Evolutionary conservation across 805 yeast species (phyloP).

Genomic region (Suhomyces faveliae): DNA sequence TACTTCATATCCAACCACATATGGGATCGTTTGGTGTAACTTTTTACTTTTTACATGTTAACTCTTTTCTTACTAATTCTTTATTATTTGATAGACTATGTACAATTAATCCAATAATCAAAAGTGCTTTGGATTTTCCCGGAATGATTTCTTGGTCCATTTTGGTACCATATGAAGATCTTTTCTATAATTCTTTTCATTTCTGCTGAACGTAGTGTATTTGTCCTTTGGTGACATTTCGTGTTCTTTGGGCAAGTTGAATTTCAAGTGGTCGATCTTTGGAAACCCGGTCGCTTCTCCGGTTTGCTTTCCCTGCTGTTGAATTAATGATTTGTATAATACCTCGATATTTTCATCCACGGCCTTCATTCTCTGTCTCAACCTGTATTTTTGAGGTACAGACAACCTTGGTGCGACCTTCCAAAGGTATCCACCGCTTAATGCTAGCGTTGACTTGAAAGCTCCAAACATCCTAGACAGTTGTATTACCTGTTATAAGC

Average conservation of each 20-base stretch:
- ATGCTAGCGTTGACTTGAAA: constrained; percentile 56
- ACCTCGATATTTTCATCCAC: constrained; percentile 79
- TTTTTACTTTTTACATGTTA: no score
- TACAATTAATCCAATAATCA: constrained; percentile 23
- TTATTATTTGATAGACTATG: constrained; percentile 6
- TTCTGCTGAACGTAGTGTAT: constrained; percentile 80
- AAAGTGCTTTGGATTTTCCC: constrained; percentile 74
- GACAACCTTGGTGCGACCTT: constrained; percentile 57
- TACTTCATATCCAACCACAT: constrained; percentile 71
- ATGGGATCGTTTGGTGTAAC: constrained; percentile 55
- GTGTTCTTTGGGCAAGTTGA: constrained; percentile 65
- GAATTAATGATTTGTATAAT: constrained; percentile 43
- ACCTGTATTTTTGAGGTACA: constrained; percentile 74
- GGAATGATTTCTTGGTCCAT: constrained; percentile 82
- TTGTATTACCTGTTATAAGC: neutral
- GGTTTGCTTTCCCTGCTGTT: constrained; percentile 17
- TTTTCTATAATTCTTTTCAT: constrained; percentile 78
- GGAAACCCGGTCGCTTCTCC: constrained; percentile 37
- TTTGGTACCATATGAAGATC: constrained; percentile 85
- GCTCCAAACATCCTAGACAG: constrained; percentile 60
- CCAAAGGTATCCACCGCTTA: constrained; percentile 78
- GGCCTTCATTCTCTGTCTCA: constrained; percentile 73
- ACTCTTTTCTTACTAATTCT: neutral
- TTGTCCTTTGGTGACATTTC: constrained; percentile 84
- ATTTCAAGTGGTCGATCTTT: constrained; percentile 37